Evolutionary conservation across 169 alveolate genomes (phyloP).

Genomic region (Pseudocohnilembus persalinus): DNA sequence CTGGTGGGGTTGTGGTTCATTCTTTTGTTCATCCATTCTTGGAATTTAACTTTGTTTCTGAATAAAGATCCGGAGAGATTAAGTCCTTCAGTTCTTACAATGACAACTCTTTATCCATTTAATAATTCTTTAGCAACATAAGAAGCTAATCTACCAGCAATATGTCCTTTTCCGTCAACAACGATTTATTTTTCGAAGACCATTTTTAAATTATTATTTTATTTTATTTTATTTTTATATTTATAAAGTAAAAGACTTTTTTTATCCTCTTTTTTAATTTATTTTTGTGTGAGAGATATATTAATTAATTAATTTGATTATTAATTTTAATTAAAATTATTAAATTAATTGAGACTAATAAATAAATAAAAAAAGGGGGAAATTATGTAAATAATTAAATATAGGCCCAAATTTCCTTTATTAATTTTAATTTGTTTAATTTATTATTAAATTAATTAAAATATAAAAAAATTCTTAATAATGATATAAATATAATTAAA

Average conservation of each 20-base stretch:
- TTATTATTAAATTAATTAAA: too few relatives aligned
- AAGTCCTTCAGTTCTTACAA: slow-evolving; percentile 97
- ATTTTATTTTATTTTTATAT: too few relatives aligned
- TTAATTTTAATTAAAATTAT: too few relatives aligned
- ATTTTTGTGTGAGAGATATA: not conserved
- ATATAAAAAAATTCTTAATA: too few relatives aligned
- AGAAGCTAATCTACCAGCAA: slow-evolving; percentile 99
- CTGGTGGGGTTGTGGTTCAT: slow-evolving; percentile 96
- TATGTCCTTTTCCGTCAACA: slow-evolving; percentile 98
- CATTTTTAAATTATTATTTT: slow-evolving; percentile 11
- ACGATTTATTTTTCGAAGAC: slow-evolving; percentile 89
- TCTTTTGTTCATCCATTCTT: slow-evolving; percentile 93
- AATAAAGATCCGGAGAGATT: slow-evolving; percentile 95
- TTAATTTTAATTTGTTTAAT: too few relatives aligned
- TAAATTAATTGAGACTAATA: not conserved
- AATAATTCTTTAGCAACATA: slow-evolving; percentile 97
- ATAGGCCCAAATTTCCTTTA: too few relatives aligned
- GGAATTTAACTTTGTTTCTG: slow-evolving; percentile 95
- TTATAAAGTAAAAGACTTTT: not conserved
- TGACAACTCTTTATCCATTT: slow-evolving; percentile 96
- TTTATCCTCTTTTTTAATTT: not conserved
- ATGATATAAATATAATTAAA: too few relatives aligned
- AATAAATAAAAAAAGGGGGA: too few relatives aligned
- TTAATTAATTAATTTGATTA: not conserved
- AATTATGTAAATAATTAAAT: too few relatives aligned